Conservation (phyloP, 139 green algal species). For the Medakamo hakoo region DNA sequence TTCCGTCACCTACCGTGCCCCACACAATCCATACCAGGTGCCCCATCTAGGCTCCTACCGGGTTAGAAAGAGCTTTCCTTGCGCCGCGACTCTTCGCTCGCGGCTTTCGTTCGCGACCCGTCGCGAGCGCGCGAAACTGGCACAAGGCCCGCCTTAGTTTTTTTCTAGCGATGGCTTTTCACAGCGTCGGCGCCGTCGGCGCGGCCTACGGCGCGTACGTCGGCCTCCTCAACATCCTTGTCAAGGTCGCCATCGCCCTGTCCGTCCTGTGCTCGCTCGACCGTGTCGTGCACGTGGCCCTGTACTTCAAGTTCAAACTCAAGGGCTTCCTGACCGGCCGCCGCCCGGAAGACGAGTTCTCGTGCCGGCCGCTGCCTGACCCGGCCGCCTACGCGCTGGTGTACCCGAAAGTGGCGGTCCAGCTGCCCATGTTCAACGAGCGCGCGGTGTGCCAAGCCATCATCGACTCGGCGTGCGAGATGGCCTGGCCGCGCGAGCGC, state of each 20-base stretch:
- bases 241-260: conserved; percentile 8
- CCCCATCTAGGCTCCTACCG: no score
- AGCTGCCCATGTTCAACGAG: conserved; percentile 95
- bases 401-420: conserved; percentile 41
- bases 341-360: not conserved
- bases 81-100: no score
- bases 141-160: no score
- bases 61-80: no score
- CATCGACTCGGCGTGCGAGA: conserved; percentile 57
- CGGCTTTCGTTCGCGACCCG: no score
- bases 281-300: conserved; percentile 9
- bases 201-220: conserved; percentile 15
- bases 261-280: conserved; percentile 9
- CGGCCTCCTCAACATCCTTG: conserved; percentile 7
- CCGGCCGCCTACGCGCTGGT: conserved; percentile 7
- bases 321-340: not conserved
- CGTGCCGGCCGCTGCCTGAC: conserved; percentile 8
- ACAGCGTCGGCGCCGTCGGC: not conserved
- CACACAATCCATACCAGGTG: no score
- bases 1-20: no score
- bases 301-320: not conserved
- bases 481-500: conserved; percentile 49
- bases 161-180: no score
- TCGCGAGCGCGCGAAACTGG: no score
- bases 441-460: conserved; percentile 54